Evolutionary conservation across 768 basidiomycete genomes (phyloP), one percentile per base, ranked within the genome.

Genomic region (Lactarius deliciosus): DNA sequence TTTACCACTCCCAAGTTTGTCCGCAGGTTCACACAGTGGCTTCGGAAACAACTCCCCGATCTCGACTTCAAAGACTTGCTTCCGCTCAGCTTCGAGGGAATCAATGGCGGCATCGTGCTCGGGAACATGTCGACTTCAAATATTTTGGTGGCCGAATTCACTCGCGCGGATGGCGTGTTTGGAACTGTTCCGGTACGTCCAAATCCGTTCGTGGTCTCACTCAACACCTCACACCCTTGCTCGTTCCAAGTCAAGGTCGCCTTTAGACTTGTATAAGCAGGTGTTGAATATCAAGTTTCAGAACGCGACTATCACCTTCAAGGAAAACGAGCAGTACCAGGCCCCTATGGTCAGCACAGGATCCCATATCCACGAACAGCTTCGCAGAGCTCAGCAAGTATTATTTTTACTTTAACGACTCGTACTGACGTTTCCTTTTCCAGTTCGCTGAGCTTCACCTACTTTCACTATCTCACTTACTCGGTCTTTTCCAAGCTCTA

Each of bases 111-210:
- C 20, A 85, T 98, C 57, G 85, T 91, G 22, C 83, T 89, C 22
- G 96, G 96, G 13, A 98, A 96, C 77, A 78, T 84, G 25, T 92
- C 96, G 0, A 97, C 94, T 0, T 89, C 91, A 0, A 89, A 81
- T 72, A 78, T 97, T 6, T 81, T 96, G 47, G 87, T 97, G 30
- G 85, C 86, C 0, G 92, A 94, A 73, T 97, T 96, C 71, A 81
- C 84, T 63, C 79, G 80, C n/a, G 88, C 86, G 1, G 80, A 86
- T 53, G 96, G 95, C 30, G 91, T 88, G 1, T 92, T 91, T 71
- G 88, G 93, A 16, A 85, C 91, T 50, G 85, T 90, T 16, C 83
- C 85, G 68, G 94, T 94, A 71, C 55, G 86, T 79, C 34, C 16
- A 38, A 13, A 10, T 22, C 16, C 40, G n/a, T 62, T 41, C 47